phyloP scores from a whole-genome alignment of 495 filamentous ascomycete genomes.

The Podospora anserina region DNA sequence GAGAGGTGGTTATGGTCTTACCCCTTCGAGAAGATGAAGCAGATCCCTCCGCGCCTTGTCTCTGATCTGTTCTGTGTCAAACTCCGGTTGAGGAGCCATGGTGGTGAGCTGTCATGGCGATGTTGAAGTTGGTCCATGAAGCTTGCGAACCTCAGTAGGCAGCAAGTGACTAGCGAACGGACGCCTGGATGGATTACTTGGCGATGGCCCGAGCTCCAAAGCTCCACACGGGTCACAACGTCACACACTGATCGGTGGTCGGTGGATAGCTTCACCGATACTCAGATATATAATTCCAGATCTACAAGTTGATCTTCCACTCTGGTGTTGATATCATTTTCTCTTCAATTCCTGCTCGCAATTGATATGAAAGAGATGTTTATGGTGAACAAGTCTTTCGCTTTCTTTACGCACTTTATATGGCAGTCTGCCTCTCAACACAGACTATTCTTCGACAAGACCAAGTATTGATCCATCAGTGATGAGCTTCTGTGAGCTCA shows the following conservation, averaged over 20 bases:
- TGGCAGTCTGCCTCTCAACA: background rate
- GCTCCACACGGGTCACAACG: background rate
- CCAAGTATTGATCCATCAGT: background rate
- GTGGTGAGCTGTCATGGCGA: constrained; percentile 48
- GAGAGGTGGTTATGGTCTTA: constrained; percentile 53
- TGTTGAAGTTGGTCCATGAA: constrained; percentile 16
- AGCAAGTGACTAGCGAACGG: background rate
- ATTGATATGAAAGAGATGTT: background rate
- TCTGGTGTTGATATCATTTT: background rate
- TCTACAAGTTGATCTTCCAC: background rate
- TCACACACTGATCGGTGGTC: background rate
- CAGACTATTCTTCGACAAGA: background rate
- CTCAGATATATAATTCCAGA: background rate
- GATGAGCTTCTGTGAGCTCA: background rate
- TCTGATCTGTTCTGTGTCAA: constrained; percentile 76
- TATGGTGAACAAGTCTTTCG: background rate
- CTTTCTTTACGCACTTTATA: background rate
- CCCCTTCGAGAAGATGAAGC: constrained; percentile 81
- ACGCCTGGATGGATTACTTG: background rate
- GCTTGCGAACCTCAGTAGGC: background rate
- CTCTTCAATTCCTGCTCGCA: background rate
- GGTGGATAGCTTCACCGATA: background rate
- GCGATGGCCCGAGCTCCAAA: constrained; percentile 19
- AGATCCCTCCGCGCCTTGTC: constrained; percentile 83
- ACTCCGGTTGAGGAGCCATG: constrained; percentile 66